phyloP scores from a whole-genome alignment of 805 yeast species.

The Torulaspora maleeae region DNA sequence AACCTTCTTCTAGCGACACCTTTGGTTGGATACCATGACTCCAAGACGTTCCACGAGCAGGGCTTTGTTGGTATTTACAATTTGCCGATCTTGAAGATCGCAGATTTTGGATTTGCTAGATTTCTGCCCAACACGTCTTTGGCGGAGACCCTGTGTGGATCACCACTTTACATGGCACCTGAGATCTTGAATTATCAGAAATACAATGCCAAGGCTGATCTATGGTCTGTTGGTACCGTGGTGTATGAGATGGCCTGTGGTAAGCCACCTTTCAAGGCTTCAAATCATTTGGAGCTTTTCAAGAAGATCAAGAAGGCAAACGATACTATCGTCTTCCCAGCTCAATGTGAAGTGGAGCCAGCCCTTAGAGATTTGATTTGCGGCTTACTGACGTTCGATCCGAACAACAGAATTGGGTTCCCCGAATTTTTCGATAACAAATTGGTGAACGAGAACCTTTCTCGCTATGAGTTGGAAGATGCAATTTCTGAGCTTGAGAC shows the following conservation, averaged over 20 bases:
- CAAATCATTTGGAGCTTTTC: conserved; percentile 84
- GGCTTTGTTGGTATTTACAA: conserved; percentile 79
- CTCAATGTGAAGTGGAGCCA: conserved; percentile 56
- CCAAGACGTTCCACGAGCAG: conserved; percentile 49
- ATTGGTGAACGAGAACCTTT: conserved; percentile 52
- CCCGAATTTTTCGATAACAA: conserved; percentile 79
- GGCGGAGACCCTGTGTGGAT: conserved; percentile 97
- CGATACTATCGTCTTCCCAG: conserved; percentile 75
- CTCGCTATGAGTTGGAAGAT: conserved; percentile 33
- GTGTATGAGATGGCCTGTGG: conserved; percentile 93
- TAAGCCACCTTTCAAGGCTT: conserved; percentile 93
- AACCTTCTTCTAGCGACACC: conserved; percentile 76
- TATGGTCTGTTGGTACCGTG: conserved; percentile 98
- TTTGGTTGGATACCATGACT: conserved; percentile 44
- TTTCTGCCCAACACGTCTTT: conserved; percentile 87
- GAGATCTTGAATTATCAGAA: conserved; percentile 91
- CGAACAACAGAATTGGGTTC: conserved; percentile 83
- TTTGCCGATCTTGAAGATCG: conserved; percentile 84
- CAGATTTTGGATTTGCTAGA: conserved; percentile 97
- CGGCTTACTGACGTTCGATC: conserved; percentile 73
- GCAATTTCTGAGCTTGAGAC: conserved; percentile 53
- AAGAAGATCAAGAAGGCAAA: conserved; percentile 79
- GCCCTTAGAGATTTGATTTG: conserved; percentile 67
- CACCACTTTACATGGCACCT: conserved; percentile 98
- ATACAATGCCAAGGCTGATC: conserved; percentile 93